phyloP scores from a whole-genome alignment of 257 asterid genomes.

The Paulownia fortunei region DNA sequence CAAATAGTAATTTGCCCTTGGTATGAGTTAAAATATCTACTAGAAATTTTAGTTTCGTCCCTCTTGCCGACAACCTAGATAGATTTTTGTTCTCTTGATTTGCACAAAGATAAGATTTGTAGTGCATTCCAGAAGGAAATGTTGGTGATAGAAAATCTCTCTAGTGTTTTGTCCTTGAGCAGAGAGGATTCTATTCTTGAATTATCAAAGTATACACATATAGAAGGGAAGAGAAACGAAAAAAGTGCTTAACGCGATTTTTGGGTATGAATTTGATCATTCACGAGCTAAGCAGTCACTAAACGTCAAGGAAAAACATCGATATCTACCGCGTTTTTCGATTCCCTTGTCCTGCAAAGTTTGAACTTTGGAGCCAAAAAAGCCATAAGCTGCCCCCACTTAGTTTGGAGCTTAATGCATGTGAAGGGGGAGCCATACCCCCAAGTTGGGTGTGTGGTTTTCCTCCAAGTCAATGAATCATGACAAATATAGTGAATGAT shows the following conservation, averaged over 20 bases:
- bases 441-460: neutral
- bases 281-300: constrained; percentile 21
- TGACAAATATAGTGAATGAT: constrained; percentile 12
- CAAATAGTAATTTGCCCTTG: neutral
- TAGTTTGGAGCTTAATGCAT: constrained; percentile 26
- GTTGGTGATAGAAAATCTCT: neutral
- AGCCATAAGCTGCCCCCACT: constrained; percentile 29
- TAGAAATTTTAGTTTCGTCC: neutral
- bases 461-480: neutral
- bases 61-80: neutral
- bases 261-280: neutral
- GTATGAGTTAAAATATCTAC: neutral
- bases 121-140: neutral
- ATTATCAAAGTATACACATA: neutral
- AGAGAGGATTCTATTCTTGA: neutral
- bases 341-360: neutral
- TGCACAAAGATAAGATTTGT: neutral
- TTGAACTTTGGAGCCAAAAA: constrained; percentile 10
- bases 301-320: constrained; percentile 5
- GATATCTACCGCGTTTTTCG: neutral
- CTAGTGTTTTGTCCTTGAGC: neutral
- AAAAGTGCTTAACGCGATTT: neutral
- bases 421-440: neutral
- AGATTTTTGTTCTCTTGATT: neutral
- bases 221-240: neutral